phyloP scores from a whole-genome alignment of 768 basidiomycete species.

The Boletus reticuloceps region DNA sequence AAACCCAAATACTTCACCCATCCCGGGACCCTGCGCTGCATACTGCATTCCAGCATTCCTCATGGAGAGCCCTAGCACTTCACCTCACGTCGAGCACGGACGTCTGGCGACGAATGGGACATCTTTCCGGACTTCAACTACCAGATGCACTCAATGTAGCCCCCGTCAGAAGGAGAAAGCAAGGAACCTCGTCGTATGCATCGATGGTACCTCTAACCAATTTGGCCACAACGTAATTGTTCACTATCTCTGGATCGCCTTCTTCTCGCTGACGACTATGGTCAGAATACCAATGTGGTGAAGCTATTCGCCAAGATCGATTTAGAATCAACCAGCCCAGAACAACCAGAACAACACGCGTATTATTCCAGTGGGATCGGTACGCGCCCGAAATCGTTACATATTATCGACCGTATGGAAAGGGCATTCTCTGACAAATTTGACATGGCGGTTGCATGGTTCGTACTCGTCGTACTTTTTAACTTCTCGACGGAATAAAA shows the following conservation, averaged over 20 bases:
- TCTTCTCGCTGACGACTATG: conserved; percentile 2
- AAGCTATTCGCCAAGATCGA: conserved; percentile 33
- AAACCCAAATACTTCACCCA: not conserved
- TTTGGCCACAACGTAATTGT: conserved; percentile 19
- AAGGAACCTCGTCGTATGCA: conserved; percentile 25
- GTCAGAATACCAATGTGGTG: conserved; percentile 39
- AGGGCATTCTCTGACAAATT: conserved; percentile 23
- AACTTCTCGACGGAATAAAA: not conserved
- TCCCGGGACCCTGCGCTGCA: not conserved
- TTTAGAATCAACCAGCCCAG: conserved; percentile 9
- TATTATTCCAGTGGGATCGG: conserved; percentile 41
- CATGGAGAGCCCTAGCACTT: not conserved
- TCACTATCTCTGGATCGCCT: not conserved
- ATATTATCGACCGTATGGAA: conserved; percentile 20
- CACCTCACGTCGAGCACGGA: not conserved
- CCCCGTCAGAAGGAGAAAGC: conserved; percentile 1
- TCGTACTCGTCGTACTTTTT: not conserved
- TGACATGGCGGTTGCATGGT: conserved; percentile 41
- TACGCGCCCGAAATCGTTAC: conserved; percentile 29
- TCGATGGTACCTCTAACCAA: conserved; percentile 24
- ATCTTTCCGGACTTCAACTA: not conserved
- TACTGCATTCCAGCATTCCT: not conserved
- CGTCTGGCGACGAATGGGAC: not conserved
- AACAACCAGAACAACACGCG: conserved; percentile 31
- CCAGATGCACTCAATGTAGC: conserved; percentile 15